Evolutionary conservation across 2,329 filamentous ascomycete genomes (phyloP), one percentile per base, ranked within the genome.

Genomic region (Arachnomyces sp.): DNA sequence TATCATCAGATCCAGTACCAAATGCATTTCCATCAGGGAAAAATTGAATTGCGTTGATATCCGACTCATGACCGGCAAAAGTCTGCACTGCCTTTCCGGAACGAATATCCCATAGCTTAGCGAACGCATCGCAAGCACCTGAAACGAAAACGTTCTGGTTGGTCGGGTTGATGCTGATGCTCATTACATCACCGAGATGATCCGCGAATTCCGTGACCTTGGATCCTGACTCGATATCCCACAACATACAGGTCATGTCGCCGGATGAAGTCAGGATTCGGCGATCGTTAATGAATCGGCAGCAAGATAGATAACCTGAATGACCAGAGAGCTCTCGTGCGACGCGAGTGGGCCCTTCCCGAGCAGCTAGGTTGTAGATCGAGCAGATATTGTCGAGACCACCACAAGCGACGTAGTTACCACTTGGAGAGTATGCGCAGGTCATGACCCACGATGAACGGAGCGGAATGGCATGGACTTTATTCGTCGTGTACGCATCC

Each of bases 371-470:
- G 67, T 96, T 98, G 75, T 98, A 98, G 64, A 98, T 95, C 56
- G 90, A 96, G 76, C 92, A 96, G 62, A 98, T 96, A 69, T 98
- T 98, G 71, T 98, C 92, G 49, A 96, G 78, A 73, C 92, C 92
- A 77, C 92, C 92, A 63, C 92, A 98, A 42, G 92, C 92, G 44
- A 98, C 92, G 63, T 90, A 98, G 72, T 98, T 98, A 42, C 92
- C 92, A 61, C 88, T 95, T 9, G 92, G 92, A 46, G 92, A 90
- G 66, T 98, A 98, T 60, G 92, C 92, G 77, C 92, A 98, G 51
- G 92, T 98, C 92, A 98, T 98, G 68, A 98, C 92, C 92, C 92
- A 98, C 11, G 92, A 98, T 11, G 92, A 96, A 50, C 92, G 82
- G 44, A 98, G 76, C 28, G 92, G 92, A 55, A 98, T 96, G 64